Percentiles rank a stretch among this genome's conserved stretches.
Evolutionary conservation across 495 filamentous ascomycete genomes (phyloP).

Genomic region (Bathelium albidoporum): DNA sequence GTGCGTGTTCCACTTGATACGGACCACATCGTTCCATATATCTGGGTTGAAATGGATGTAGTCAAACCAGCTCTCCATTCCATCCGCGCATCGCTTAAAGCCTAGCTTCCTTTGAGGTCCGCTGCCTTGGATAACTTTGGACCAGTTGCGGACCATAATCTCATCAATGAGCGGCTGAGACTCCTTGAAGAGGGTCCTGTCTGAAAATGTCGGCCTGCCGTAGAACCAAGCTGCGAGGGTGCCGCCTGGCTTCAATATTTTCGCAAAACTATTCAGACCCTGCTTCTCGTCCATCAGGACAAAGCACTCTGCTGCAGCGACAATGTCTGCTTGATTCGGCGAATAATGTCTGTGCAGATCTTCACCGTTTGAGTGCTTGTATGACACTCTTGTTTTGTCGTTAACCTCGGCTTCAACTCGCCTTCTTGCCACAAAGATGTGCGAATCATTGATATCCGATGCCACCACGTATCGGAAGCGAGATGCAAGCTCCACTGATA

Average conservation of each 20-base stretch:
- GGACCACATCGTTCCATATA: conserved; percentile 18
- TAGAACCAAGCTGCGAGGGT: not conserved
- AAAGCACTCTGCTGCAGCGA: not conserved
- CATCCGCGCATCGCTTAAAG: conserved; percentile 12
- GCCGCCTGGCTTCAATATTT: not conserved
- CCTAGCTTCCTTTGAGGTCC: conserved; percentile 5
- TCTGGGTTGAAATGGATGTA: conserved; percentile 13
- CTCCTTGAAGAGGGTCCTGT: not conserved
- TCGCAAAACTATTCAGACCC: not conserved
- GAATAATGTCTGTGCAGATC: not conserved
- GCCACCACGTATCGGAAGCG: not conserved
- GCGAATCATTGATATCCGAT: not conserved
- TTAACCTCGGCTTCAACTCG: not conserved
- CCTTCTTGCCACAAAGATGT: not conserved
- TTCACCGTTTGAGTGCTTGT: not conserved
- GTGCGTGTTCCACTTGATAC: conserved; percentile 25
- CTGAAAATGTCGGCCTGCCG: not conserved
- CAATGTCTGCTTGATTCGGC: not conserved
- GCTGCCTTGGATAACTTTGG: conserved; percentile 15
- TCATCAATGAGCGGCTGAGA: conserved; percentile 10
- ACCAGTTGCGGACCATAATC: conserved; percentile 18
- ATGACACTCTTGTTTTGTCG: not conserved
- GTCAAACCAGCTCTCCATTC: conserved; percentile 24
- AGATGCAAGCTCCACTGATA: not conserved
- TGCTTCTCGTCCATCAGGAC: not conserved